Evolutionary conservation across 2,329 filamentous ascomycete genomes (phyloP).

Genomic region (Alternaria conjuncta): DNA sequence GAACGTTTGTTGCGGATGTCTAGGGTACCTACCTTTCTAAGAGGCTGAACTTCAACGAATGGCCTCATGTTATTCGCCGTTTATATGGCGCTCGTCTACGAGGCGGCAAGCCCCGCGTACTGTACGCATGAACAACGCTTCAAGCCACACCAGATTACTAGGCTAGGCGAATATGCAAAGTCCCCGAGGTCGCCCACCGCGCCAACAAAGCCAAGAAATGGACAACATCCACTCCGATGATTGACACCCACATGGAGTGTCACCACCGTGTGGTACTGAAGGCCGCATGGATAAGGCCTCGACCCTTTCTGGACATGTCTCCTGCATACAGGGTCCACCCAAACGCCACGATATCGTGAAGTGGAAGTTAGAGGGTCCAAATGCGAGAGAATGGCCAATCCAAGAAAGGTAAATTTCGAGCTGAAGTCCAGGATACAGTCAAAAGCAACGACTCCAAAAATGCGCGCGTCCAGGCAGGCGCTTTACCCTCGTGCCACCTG

Average conservation of each 20-base stretch:
- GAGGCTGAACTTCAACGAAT: too few relatives aligned
- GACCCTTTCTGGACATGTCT: neutral
- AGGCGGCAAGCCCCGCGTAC: neutral
- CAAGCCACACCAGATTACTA: neutral
- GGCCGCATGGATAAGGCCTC: neutral
- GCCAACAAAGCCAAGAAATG: neutral
- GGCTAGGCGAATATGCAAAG: neutral
- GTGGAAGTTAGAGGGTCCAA: neutral
- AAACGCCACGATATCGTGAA: neutral
- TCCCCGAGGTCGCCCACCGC: neutral
- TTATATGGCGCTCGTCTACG: neutral
- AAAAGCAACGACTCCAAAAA: neutral
- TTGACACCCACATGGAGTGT: too few relatives aligned
- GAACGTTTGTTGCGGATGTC: too few relatives aligned
- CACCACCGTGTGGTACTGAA: neutral
- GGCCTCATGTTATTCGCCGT: accelerated
- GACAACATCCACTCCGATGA: neutral
- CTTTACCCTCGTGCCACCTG: neutral
- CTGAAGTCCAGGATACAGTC: neutral
- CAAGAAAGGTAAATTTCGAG: neutral
- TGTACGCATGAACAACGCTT: neutral
- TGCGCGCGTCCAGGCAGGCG: neutral
- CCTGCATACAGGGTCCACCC: neutral
- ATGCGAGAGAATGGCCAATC: neutral
- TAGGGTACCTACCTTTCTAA: too few relatives aligned